Evolutionary conservation across 2,329 filamentous ascomycete species (phyloP).

Genomic region (Paecilomyces dactylethromorphus): DNA sequence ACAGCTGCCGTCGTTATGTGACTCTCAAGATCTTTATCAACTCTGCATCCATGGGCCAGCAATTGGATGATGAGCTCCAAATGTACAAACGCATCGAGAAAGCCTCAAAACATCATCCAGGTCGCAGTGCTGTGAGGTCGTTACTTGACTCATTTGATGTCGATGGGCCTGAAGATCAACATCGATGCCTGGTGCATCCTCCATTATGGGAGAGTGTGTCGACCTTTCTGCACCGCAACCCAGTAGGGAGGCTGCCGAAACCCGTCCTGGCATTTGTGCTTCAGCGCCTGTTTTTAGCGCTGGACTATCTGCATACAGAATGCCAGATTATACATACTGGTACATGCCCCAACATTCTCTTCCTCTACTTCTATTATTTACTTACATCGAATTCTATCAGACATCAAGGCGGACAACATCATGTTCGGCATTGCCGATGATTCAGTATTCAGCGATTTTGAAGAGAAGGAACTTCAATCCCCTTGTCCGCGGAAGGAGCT

Average conservation of each 20-base stretch:
- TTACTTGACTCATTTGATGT: neutral
- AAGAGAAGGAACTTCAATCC: slow-evolving; percentile 32
- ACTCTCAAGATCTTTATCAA: slow-evolving; percentile 23
- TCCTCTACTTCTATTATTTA: slow-evolving; percentile 2
- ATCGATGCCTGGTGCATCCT: slow-evolving; percentile 32
- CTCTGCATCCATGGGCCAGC: slow-evolving; percentile 19
- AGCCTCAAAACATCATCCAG: slow-evolving; percentile 19
- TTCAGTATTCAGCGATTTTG: slow-evolving; percentile 34
- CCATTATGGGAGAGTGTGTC: slow-evolving; percentile 40
- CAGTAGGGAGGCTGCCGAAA: slow-evolving; percentile 6
- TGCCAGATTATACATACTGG: slow-evolving; percentile 43
- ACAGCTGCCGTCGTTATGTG: slow-evolving; percentile 21
- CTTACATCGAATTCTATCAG: slow-evolving; percentile 16
- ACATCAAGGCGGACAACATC: slow-evolving; percentile 44
- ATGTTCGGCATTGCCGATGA: slow-evolving; percentile 38
- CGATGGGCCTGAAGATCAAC: slow-evolving; percentile 10
- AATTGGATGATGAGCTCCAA: slow-evolving; percentile 31
- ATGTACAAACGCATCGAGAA: slow-evolving; percentile 38
- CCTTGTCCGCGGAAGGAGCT: slow-evolving; percentile 39
- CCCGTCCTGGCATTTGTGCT: slow-evolving; percentile 31
- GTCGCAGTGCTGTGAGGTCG: slow-evolving; percentile 15
- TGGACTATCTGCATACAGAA: slow-evolving; percentile 43
- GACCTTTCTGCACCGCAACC: slow-evolving; percentile 36
- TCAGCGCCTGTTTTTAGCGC: slow-evolving; percentile 33
- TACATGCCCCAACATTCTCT: slow-evolving; percentile 15